phyloP scores from a whole-genome alignment of 768 basidiomycete genomes.

The Trichaptum fuscoviolaceum region DNA sequence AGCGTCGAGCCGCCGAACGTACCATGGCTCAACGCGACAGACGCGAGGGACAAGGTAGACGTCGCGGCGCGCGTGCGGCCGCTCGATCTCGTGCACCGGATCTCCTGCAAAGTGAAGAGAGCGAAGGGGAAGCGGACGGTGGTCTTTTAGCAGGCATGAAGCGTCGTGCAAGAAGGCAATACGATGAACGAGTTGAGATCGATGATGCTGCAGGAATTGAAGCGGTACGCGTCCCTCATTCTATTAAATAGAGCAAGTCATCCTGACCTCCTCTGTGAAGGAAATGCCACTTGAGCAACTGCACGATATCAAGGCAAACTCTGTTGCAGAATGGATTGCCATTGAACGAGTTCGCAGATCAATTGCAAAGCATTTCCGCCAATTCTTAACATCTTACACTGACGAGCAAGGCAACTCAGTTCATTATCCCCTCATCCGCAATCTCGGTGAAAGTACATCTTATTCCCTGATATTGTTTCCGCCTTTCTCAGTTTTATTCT shows the following conservation, averaged over 20 bases:
- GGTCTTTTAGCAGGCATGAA: constrained; percentile 69
- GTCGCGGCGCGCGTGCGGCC: constrained; percentile 63
- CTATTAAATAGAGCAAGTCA: constrained; percentile 2
- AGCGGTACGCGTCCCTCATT: constrained; percentile 49
- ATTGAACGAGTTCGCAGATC: constrained; percentile 86
- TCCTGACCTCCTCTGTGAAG: constrained; percentile 34
- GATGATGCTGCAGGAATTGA: constrained; percentile 90
- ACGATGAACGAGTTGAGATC: constrained; percentile 86
- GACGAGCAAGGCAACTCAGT: constrained; percentile 90
- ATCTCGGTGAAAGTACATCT: constrained; percentile 85
- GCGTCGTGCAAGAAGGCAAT: constrained; percentile 79
- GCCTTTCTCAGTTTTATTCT: constrained; percentile 3
- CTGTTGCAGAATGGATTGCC: constrained; percentile 96
- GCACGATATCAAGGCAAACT: constrained; percentile 96
- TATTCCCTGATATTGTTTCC: not conserved
- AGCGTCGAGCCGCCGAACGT: constrained; percentile 77
- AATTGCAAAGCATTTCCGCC: constrained; percentile 87
- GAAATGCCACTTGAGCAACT: constrained; percentile 94
- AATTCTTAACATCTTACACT: constrained; percentile 93
- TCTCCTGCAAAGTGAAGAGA: constrained; percentile 80
- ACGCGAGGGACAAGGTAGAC: constrained; percentile 56
- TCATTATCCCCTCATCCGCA: constrained; percentile 90
- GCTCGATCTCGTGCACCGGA: constrained; percentile 78
- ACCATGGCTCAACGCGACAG: constrained; percentile 89
- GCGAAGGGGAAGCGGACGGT: constrained; percentile 64